Percentiles rank a stretch among this genome's conserved stretches.
These are phyloP conservation scores for Stagonosporopsis tanaceti DNA, from an alignment of 2,329 filamentous ascomycete genomes.

Conservation along the genomic window DNA sequence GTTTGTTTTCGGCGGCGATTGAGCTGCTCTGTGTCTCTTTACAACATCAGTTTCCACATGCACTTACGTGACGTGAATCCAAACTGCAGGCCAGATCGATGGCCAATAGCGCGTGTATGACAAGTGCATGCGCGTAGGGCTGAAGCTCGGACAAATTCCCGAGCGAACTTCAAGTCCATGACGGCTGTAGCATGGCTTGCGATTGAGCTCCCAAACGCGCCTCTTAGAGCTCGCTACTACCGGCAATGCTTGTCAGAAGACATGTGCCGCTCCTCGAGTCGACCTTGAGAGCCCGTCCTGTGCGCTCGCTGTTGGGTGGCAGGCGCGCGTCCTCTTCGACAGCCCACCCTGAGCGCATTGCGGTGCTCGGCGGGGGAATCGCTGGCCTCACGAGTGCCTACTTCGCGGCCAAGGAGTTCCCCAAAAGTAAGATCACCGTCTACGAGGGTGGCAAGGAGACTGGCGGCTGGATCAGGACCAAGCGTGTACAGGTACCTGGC, in stretches of 20 bases:
- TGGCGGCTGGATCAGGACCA: slow-evolving; percentile 85
- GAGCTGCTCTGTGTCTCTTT: slow-evolving; percentile 26
- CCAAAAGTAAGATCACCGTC: slow-evolving; percentile 75
- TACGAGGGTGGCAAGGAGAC: slow-evolving; percentile 76
- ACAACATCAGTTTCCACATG: background rate
- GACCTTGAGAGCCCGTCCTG: slow-evolving; percentile 39
- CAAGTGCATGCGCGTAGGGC: slow-evolving; percentile 14
- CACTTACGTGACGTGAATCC: background rate
- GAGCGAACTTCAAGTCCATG: slow-evolving; percentile 21
- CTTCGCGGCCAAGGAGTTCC: slow-evolving; percentile 75
- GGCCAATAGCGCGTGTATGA: slow-evolving; percentile 2
- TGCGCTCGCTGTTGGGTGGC: slow-evolving; percentile 28
- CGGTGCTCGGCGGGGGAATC: slow-evolving; percentile 62
- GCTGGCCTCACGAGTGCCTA: slow-evolving; percentile 65
- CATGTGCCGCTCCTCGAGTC: slow-evolving; percentile 45
- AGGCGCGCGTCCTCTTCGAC: slow-evolving; percentile 30
- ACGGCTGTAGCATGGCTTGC: slow-evolving; percentile 20
- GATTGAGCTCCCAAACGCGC: slow-evolving; percentile 15
- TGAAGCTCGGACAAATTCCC: slow-evolving; percentile 29
- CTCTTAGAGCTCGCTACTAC: slow-evolving; percentile 27
- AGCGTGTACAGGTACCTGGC: slow-evolving; percentile 67
- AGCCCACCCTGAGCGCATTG: slow-evolving; percentile 49
- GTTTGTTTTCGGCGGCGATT: slow-evolving; percentile 22
- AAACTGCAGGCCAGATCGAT: background rate
- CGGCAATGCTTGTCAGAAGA: slow-evolving; percentile 50